phyloP scores from a whole-genome alignment of 2,329 filamentous ascomycete species.

The Mariannaea sp. region DNA sequence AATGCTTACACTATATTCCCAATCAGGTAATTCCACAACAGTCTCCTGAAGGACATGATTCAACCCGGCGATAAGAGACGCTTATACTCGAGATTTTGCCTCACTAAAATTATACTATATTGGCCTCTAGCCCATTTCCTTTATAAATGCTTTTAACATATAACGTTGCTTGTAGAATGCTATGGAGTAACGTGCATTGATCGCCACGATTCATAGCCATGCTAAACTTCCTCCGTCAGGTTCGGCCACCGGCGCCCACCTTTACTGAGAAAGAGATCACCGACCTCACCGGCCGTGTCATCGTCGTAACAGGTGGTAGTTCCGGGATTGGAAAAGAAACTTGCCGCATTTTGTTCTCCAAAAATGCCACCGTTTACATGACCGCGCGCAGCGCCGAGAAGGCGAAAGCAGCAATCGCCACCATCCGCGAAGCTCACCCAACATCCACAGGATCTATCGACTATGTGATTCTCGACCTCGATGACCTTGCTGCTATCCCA shows the following conservation, averaged over 20 bases:
- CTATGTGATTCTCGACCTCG: conserved; percentile 17
- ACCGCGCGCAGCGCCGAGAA: conserved; percentile 23
- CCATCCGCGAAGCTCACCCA: not conserved
- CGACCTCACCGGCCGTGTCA: conserved; percentile 5
- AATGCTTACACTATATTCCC: no score
- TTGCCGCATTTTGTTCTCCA: conserved; percentile 17
- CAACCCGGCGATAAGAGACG: no score
- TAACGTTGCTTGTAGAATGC: no score
- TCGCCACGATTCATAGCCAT: no score
- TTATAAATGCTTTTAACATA: no score
- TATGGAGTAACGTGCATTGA: no score
- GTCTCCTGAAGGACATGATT: no score
- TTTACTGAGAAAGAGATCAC: conserved; percentile 4
- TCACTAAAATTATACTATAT: no score
- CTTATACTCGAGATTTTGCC: no score
- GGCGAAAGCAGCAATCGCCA: conserved; percentile 4
- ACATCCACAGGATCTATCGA: not conserved
- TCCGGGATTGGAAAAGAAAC: conserved; percentile 26
- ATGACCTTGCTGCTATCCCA: conserved; percentile 20
- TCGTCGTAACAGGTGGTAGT: conserved; percentile 28
- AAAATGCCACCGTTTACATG: conserved; percentile 21
- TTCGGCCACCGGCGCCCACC: not conserved
- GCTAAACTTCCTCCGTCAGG: not conserved
- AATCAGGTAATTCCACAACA: no score
- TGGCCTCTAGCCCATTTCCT: no score